Evolutionary conservation across 306 rosid species (phyloP).

Genomic region (Fragaria ananassa): DNA sequence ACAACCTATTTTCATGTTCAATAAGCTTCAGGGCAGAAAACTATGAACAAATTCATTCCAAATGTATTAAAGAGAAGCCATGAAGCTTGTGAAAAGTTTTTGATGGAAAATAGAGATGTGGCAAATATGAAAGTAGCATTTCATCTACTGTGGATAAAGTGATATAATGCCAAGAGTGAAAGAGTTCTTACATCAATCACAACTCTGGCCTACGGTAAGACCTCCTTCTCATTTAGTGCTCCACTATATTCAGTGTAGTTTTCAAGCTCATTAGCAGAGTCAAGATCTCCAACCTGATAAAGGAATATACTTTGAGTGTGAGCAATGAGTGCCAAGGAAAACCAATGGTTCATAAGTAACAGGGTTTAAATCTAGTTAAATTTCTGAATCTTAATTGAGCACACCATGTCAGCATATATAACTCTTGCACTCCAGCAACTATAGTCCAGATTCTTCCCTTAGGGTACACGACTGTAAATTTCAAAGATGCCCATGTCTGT

Average conservation of each 20-base stretch:
- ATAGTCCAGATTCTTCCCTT: constrained; percentile 94
- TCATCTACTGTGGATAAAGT: background rate
- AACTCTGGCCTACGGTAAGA: constrained; percentile 91
- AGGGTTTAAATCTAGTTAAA: constrained; percentile 15
- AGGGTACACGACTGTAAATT: constrained; percentile 90
- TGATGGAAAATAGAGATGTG: background rate
- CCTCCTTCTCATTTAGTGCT: constrained; percentile 96
- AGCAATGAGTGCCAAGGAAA: constrained; percentile 14
- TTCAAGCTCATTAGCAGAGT: constrained; percentile 88
- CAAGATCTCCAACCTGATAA: constrained; percentile 89
- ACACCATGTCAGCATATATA: constrained; percentile 87
- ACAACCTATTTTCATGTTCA: no score
- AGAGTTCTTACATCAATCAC: constrained; percentile 45
- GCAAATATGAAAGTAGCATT: background rate
- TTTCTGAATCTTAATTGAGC: constrained; percentile 23
- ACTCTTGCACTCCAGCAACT: constrained; percentile 99
- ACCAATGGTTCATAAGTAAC: background rate
- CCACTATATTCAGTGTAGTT: constrained; percentile 96
- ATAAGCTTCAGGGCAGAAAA: no score
- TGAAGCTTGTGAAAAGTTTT: background rate
- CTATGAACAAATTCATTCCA: no score
- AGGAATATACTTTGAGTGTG: background rate
- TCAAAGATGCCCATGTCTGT: constrained; percentile 93
- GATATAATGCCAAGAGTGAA: background rate
- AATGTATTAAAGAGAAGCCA: no score